Base-by-base conservation (phyloP, 768 basidiomycete genomes). In the Pleurotus cornucopiae region DNA sequence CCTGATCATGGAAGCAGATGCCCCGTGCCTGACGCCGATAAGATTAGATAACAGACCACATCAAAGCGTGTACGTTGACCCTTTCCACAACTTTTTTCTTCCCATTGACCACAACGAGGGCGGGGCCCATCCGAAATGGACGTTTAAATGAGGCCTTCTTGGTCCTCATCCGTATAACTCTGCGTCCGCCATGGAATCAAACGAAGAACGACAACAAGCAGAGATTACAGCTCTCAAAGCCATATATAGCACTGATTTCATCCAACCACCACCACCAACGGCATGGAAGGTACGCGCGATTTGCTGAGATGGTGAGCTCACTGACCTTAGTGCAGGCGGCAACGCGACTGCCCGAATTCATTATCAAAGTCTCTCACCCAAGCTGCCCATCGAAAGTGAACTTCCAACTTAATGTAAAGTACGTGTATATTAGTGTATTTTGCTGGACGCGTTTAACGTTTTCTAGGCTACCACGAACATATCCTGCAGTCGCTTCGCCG, bases 161-260 rank as follows among this genome's bases (percentile, higher is more conserved):
- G 61, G 60, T 57, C 61, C 61, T 58, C 48, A 46, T 38, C 40
- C 62, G 62, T 64, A 61, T 49, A 49, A 20, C 3, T 34, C 26
- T 37, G 51, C 20, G 26, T 53, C 66, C 64, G 58, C 61, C 71
- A 90, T 91, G 89, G 89, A 90, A 72, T 80, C 83, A 58, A 77
- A 80, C 57, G 83, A 85, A 73, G 86, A 89, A 75, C 76, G 78
- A 66, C 80, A 83, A 67, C 67, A 75, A 55, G 63, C 72, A 62
- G 91, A 94, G 77, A 87, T 93, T 59, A 87, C 85, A 48, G 88
- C 84, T 26, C 76, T 93, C 59, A 81, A 83, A 67, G 86, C 89
- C 58, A 94, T 93, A 58, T 93, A 88, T 72, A 86, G 78, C 61
- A 81, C 87, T 59, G 85, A 92, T 64, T 92, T 90, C 64, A 77